Base-by-base conservation (phyloP, 2,329 filamentous ascomycete genomes). In the Aspergillus sp. region DNA sequence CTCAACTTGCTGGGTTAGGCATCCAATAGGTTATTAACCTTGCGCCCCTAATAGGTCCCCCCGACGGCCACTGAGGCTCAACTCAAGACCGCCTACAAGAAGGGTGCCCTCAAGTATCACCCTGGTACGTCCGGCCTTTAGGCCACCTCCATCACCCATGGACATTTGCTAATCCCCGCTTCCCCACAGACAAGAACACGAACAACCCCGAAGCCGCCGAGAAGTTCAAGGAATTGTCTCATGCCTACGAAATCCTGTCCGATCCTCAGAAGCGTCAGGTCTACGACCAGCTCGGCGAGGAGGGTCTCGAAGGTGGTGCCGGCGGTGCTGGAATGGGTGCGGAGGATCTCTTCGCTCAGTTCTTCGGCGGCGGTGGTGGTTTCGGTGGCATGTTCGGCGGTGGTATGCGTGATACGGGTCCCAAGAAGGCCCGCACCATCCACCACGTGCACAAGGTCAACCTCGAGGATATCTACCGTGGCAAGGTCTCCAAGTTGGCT, bases 401-500 rank as follows among this genome's bases (percentile, higher is more conserved):
- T 64, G 87, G 88, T 62, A 89, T 89, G 82, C 85, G 86, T 64
- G 85, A 89, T 49, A 84, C 85, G 51, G 93, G 92, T 16, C 93
- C 93, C 30, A 86, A 86, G 78, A 86, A 99, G 82, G 93, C 94
- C 45, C 87, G 94, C 63, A 96, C 93, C 53, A 99, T 99, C 65
- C 90, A 95, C 76, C 94, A 99, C 78, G 92, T 94, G 47, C 94
- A 97, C 86, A 96, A 96, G 77, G 94, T 99, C 55, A 92, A 90
- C 11, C 84, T 99, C 48, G 94, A 99, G 77, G 94, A 99, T 65
- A 91, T 99, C 71, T 99, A 99, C 83, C 87, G 89, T 59, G 94
- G 94, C 70, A 99, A 99, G 82, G 85, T 96, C 58, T 97, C 93
- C 52, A 99, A 99, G 79, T 83, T 99, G 49, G 95, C 94, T 26